Base-by-base conservation (phyloP, 495 filamentous ascomycete genomes). In the Penicillium egyptiacum region DNA sequence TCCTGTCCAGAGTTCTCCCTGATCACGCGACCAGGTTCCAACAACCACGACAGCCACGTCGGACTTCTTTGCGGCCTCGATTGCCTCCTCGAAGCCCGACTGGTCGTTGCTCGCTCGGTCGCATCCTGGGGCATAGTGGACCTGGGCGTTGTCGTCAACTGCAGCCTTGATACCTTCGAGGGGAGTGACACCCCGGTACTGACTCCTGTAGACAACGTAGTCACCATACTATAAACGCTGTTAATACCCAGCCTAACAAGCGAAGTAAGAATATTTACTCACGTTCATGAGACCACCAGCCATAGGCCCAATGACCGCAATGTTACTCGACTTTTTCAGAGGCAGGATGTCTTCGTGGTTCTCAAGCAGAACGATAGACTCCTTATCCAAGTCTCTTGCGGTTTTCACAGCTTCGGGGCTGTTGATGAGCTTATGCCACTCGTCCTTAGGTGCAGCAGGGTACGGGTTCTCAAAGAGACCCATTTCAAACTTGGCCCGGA, bases 241-340 rank as follows among this genome's bases (percentile, higher is more conserved):
- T 69, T 45, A 59, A 48, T 19, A 33, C 42, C 1, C 19, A 8
- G 19, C 4, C 48, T 17, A 22, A 35, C 16, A 49, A 70, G 43
- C 26, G 3, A 25, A 31, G 12, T 16, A 17, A 17, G 22, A 26
- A 5, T 35, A 54, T 25, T 28, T 23, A 72, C 79, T 73, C 57
- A 86, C 84, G 59, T 89, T 89, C 79, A 88, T 84, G 57, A 71
- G 87, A 1, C 82, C 86, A 67, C 86, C 74, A 0, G 85, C 87
- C 86, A 90, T 88, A 14, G 86, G 86, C 0, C 86, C 86, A 58
- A 90, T 86, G n/a, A 89, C 84, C 4, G 86, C 87, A 61, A 90
- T 74, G 20, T 77, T 83, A 17, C 81, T 81, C 7, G 73, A 70
- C 63, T 84, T 85, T 56, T 75, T 78, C 28, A 89, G 64, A 0